Base-by-base conservation (phyloP, 805 yeast species). In the Candida sonorensis region DNA sequence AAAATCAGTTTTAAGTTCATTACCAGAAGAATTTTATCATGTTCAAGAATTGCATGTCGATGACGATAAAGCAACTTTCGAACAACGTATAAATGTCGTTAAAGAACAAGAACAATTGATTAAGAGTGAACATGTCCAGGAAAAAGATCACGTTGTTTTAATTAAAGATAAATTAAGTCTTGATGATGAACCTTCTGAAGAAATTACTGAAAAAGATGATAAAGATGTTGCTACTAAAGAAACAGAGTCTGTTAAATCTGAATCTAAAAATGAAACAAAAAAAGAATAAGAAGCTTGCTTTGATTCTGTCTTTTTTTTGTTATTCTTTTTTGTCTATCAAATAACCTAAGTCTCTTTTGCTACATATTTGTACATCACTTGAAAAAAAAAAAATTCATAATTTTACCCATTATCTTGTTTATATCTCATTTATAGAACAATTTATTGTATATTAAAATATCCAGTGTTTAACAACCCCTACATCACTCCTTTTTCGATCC, bases 1-100 rank as follows among this genome's bases (percentile, higher is more conserved):
- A 38, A 74, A 81, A 51, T 87, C 94, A 14, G 97, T 90, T 8
- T 67, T 90, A 49, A 74, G 82, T 37, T 82, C 95, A 10, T 75
- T 90, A 52, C 98, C 98, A 11, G 94, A 86, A 50, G 97, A 90
- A 64, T 80, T 90, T 44, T 90, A 84, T 61, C 95, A 90, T 58
- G 96, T 86, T 55, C 92, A 95, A 46, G 94, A 86, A 61, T 76
- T 86, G 42, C 90, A 86, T 53, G 84, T 88, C 43, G 76, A 75
- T 30, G 76, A 76, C 37, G 80, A 67, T 22, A 59, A 66, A 29
- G 79, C 79, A 26, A 75, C 85, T 31, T 72, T 79, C 53, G 72
- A 77, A 53, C 81, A 79, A 56, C 77, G 80, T 47, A 62, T 82
- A 42, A 80, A 77, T 44, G 80, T 81, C 46, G 58, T 82, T 39